Conservation (phyloP, 1,139 yeast species). For the Lodderomyces oxycetoniae region DNA sequence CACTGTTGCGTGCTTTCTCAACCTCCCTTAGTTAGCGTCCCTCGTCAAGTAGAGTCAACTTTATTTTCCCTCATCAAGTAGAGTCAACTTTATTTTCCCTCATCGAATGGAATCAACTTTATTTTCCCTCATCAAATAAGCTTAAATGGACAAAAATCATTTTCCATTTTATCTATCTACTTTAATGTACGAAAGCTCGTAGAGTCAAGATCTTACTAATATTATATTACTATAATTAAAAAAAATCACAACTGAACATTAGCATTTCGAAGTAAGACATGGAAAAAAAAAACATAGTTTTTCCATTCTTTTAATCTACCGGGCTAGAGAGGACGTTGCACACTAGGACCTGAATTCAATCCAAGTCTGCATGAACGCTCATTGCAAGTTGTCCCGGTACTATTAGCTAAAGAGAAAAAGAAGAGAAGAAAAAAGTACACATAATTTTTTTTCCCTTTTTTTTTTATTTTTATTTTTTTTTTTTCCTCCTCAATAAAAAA, state of each 20-base stretch:
- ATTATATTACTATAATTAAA: no score
- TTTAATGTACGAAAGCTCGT: slow-evolving; percentile 25
- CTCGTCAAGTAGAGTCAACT: no score
- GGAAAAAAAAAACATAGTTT: slow-evolving; percentile 1
- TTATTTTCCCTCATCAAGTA: no score
- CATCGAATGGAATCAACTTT: no score
- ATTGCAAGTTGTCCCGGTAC: slow-evolving; percentile 26
- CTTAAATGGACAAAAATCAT: no score
- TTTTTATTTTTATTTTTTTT: neutral
- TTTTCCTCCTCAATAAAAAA: slow-evolving; percentile 11
- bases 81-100: no score
- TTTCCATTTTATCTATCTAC: no score
- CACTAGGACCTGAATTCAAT: slow-evolving; percentile 21
- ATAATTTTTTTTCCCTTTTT: neutral
- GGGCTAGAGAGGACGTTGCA: slow-evolving; percentile 39
- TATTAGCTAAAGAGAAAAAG: slow-evolving; percentile 16
- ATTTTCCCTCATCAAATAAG: no score
- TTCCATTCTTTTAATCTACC: slow-evolving; percentile 19
- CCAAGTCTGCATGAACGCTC: slow-evolving; percentile 29
- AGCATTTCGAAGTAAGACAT: slow-evolving; percentile 20
- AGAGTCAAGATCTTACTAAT: slow-evolving; percentile 27
- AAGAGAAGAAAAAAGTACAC: neutral
- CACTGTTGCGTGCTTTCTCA: neutral
- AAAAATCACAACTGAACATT: slow-evolving; percentile 26
- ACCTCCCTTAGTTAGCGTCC: no score